Base-by-base conservation (phyloP, 371 early-diverging fungal genomes). In the Mortierella sp. region DNA sequence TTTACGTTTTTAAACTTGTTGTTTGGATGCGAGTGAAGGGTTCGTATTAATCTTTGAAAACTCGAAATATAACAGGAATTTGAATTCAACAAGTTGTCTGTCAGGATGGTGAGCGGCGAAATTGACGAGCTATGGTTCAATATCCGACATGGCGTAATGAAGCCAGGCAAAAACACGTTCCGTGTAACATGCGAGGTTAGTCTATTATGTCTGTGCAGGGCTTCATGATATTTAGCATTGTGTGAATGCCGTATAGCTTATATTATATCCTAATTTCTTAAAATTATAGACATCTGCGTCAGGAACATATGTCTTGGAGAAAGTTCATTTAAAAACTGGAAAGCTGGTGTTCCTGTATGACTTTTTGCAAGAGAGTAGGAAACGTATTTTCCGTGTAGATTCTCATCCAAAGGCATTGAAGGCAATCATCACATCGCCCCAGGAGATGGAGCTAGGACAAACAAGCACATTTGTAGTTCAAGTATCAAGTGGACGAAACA, bases 141-240 rank as follows among this genome's bases (percentile, higher is more conserved):
- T 51, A 23, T 74, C 31, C 68, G 81, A 4, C 81, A 75, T 54
- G 72, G 70, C n/a, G 76, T 79, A 10, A 63, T 94, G 31, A 66
- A 84, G n/a, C 89, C 92, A n/a, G 95, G 94, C 19, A 83, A 84
- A 51, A 93, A 92, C 67, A 80, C 84, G 0, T 84, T 91, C 65
- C 82, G 87, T 13, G 83, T 93, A 5, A 85, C 86, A 13, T 90
- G 93, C 59, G 87, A 90, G 74, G 93, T 93, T 83, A 74, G 61
- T 15, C n/a, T 45, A 45, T 4, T 45, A n/a, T 17, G n/a, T n/a
- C n/a, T 3, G 45, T 19, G 45, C 12, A 45, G 19, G 45, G 4
- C n/a, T 1, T 45, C 45, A 45, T 40, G 40, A 40, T 15, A 40
- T 3, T 40, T 13, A 10, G 3, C 40, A 40, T 8, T 15, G 15